Evolutionary conservation across 1,284 basidiomycete genomes (phyloP), one percentile per base, ranked within the genome.

Genomic region (Tilletia walkeri): DNA sequence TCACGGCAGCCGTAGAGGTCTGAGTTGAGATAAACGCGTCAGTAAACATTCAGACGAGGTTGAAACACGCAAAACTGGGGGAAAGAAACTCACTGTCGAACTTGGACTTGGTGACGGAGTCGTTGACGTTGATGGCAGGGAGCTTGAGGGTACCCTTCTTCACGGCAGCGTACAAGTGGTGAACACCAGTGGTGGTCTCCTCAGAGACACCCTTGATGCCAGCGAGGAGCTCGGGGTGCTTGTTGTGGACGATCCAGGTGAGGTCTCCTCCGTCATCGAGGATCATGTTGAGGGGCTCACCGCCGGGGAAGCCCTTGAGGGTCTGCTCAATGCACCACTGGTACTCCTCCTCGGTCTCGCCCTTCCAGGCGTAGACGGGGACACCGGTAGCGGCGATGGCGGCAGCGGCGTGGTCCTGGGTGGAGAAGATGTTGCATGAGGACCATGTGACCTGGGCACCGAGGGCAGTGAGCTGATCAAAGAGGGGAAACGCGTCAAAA

Each of bases 381-480:
- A 99, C 92, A 80, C 95, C 95, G 74, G 96, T 96, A 36, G 95
- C 95, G 75, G 95, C 95, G 79, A 99, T 98, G 66, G 94, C 96
- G 77, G 95, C 92, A 72, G 95, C 96, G 73, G 95, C 95, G 86
- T 99, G 95, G 86, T 99, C 95, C 82, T 86, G 96, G 70, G 95
- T 99, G 70, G 96, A 99, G 88, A 96, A 99, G 85, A 99, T 99
- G 88, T 99, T 99, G 88, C 95, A 97, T 80, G 95, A 99, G 63
- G 96, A 99, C 96, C 95, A 99, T 80, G 95, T 90, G 75, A 99
- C 95, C 86, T 98, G 91, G 76, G 96, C 95, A 85, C 95, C 95
- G 82, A 99, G 90, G 77, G 90, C 91, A 78, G 90, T 91, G 80
- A 99, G 88, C 54, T 56, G 20, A 56, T 56, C 20, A 9, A 34